Evolutionary conservation across 805 yeast species (phyloP), one percentile per base, ranked within the genome.

Genomic region (Wickerhamomyces subpelliculosus): DNA sequence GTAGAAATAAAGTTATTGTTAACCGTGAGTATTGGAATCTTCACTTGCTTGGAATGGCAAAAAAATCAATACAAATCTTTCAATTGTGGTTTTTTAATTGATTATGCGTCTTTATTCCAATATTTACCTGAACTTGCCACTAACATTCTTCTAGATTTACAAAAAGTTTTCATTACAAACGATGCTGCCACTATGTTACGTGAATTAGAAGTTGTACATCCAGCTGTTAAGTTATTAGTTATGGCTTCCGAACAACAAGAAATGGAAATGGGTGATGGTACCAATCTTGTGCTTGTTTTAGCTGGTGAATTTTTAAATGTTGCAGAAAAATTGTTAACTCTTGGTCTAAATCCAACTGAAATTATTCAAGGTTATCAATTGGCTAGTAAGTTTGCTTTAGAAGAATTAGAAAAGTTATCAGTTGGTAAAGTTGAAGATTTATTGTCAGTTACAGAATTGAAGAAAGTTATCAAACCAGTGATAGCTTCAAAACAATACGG

Each of bases 171-270:
- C 59, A 77, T 93, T 45, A 93, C 97, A 31, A 86, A 86, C 51
- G 98, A 93, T 60, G 97, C 97, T n/a, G 96, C 97, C 27, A 93
- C 98, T 8, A 93, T 93, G 81, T 70, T 93, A 43, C 77, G 83
- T 48, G 97, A 93, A 61, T 68, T 90, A 39, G 97, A 90, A 45
- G 87, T 90, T 48, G 88, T 93, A 34, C 97, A 90, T 60, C 98
- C 98, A 6, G 97, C 96, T 3, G 98, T 93, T 10, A 93, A 90
- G 62, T 78, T 93, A 34, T 73, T 93, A 45, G 93, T 90, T 39
- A 88, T 88, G 97, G 95, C 97, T 17, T 79, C 95, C 12, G 85
- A 90, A 59, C 98, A 93, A 67, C 98, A 93, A 65, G 96, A 93
- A 60, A 75, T 78, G 51, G 98, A 90, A 68, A 84, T 90, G 87